Percentiles rank a stretch among this genome's conserved stretches.
These are phyloP conservation scores for Haplosporangium sp. DNA, from an alignment of 371 early-diverging fungal genomes.

Conservation along the genomic window DNA sequence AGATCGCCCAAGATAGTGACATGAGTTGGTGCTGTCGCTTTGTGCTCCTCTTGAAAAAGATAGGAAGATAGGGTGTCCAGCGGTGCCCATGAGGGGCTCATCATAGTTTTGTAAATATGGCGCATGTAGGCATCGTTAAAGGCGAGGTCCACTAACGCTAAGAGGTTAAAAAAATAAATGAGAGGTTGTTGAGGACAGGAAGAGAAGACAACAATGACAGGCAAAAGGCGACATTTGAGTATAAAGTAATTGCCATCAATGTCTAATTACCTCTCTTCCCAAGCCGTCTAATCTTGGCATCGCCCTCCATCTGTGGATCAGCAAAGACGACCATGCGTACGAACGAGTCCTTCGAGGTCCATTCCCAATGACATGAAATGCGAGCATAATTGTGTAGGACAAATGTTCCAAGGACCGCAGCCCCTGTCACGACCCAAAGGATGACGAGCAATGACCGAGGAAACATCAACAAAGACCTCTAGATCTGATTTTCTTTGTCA, in stretches of 20 bases:
- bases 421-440: slow-evolving; percentile 15
- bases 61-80: slow-evolving; percentile 3
- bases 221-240: neutral
- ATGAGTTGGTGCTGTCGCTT: slow-evolving; percentile 54
- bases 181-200: too few relatives aligned
- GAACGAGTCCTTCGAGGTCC: slow-evolving; percentile 28
- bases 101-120: slow-evolving; percentile 61
- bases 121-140: slow-evolving; percentile 63
- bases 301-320: slow-evolving; percentile 70
- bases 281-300: slow-evolving; percentile 62
- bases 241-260: neutral
- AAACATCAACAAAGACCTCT: neutral
- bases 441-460: slow-evolving; percentile 8
- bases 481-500: too few relatives aligned
- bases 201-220: neutral
- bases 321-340: slow-evolving; percentile 61
- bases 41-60: neutral
- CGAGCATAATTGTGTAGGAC: slow-evolving; percentile 43
- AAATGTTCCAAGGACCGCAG: slow-evolving; percentile 16
- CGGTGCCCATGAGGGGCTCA: slow-evolving; percentile 43
- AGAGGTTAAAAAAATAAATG: neutral
- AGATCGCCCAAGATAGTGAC: slow-evolving; percentile 63
- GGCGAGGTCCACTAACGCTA: slow-evolving; percentile 59
- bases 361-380: slow-evolving; percentile 45
- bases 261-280: slow-evolving; percentile 52